phyloP scores from a whole-genome alignment of 768 basidiomycete genomes.

The Kwoniella mangroviensis region DNA sequence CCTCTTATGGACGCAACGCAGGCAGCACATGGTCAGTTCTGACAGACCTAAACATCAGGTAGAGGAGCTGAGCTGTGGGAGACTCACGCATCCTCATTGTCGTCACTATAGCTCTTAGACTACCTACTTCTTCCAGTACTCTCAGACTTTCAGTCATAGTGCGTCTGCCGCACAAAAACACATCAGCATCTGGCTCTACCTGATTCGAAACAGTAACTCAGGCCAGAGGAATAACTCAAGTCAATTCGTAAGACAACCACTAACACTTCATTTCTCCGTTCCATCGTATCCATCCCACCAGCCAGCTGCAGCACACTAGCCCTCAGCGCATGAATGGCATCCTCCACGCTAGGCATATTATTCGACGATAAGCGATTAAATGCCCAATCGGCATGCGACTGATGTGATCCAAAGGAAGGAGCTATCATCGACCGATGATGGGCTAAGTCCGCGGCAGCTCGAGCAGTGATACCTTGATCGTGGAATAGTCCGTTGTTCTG shows the following conservation, averaged over 20 bases:
- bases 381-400: constrained; percentile 39
- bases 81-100: constrained; percentile 47
- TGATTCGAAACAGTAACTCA: too few relatives aligned
- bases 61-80: background rate
- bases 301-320: constrained; percentile 37
- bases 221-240: too few relatives aligned
- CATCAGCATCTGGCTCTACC: too few relatives aligned
- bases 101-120: constrained; percentile 40
- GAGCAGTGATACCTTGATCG: constrained; percentile 23
- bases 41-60: background rate
- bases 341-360: constrained; percentile 17
- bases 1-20: constrained; percentile 27
- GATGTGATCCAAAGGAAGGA: constrained; percentile 29
- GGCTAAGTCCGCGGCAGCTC: constrained; percentile 36
- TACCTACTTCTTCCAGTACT: constrained; percentile 44
- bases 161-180: too few relatives aligned
- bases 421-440: constrained; percentile 19
- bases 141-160: constrained; percentile 48
- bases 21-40: background rate
- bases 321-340: constrained; percentile 26
- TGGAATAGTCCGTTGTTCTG: too few relatives aligned
- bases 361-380: constrained; percentile 24
- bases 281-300: constrained; percentile 43
- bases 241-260: background rate
- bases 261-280: constrained; percentile 45